Evolutionary conservation across 2,329 filamentous ascomycete genomes (phyloP).

Genomic region (Talaromyces sp.): DNA sequence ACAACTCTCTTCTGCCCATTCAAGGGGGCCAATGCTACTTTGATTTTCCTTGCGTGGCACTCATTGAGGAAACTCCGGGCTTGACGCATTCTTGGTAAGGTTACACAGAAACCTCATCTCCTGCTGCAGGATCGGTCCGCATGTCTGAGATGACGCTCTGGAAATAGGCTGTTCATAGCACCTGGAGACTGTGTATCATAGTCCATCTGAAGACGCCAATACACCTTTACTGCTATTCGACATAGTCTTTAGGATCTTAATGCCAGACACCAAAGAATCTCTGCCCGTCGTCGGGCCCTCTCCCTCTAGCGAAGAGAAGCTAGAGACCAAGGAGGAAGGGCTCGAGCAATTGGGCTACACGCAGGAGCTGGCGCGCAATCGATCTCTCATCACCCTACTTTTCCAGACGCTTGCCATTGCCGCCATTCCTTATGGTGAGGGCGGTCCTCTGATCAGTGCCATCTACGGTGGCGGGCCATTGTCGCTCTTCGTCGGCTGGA

Average conservation of each 20-base stretch:
- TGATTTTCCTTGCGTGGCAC: background rate
- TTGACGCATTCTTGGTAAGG: background rate
- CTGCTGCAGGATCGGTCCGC: background rate
- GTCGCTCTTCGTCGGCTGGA: conserved; percentile 55
- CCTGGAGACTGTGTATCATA: background rate
- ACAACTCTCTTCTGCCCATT: background rate
- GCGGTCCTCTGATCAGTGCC: conserved; percentile 34
- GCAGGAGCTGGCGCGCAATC: conserved; percentile 53
- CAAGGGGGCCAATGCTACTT: background rate
- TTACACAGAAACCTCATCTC: background rate
- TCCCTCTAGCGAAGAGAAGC: conserved; percentile 15
- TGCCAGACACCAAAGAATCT: background rate
- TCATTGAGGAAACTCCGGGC: background rate
- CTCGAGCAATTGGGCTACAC: conserved; percentile 52
- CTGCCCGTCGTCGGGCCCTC: background rate
- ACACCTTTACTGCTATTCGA: background rate
- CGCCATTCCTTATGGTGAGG: conserved; percentile 53
- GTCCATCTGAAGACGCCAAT: background rate
- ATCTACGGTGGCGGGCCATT: conserved; percentile 47
- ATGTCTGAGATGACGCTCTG: too few relatives aligned
- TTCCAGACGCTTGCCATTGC: conserved; percentile 60
- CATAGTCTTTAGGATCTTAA: background rate
- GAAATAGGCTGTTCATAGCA: background rate
- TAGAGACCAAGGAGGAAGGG: conserved; percentile 24
- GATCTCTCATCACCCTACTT: conserved; percentile 55